These are phyloP conservation scores for Tricholoma sp. DNA, from an alignment of 768 basidiomycete species.

Conservation along the genomic window DNA sequence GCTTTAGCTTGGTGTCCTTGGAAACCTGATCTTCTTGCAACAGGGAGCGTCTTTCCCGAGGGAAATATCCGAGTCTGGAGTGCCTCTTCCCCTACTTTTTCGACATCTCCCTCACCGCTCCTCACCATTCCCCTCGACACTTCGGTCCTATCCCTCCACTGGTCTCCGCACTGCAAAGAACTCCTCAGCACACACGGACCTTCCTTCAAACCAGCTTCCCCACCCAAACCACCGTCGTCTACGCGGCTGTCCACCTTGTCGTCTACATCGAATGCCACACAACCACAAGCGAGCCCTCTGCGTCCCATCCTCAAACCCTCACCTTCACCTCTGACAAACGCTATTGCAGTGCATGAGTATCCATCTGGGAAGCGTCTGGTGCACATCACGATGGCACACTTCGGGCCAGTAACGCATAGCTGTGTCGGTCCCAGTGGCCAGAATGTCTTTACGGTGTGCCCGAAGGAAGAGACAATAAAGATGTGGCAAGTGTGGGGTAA, in stretches of 20 bases:
- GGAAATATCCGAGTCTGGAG: slow-evolving; percentile 70
- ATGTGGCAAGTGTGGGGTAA: slow-evolving; percentile 69
- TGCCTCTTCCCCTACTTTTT: slow-evolving; percentile 29
- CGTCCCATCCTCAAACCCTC: slow-evolving; percentile 38
- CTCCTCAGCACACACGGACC: slow-evolving; percentile 85
- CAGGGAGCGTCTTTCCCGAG: slow-evolving; percentile 74
- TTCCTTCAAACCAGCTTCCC: slow-evolving; percentile 47
- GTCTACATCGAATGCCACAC: slow-evolving; percentile 5
- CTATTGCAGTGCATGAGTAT: slow-evolving; percentile 70
- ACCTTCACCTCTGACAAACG: slow-evolving; percentile 54
- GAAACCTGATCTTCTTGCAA: slow-evolving; percentile 71
- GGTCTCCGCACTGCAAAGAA: slow-evolving; percentile 84
- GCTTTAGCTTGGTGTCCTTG: slow-evolving; percentile 87
- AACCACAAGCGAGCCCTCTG: slow-evolving; percentile 18
- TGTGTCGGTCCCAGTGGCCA: slow-evolving; percentile 62
- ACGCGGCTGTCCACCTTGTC: neutral
- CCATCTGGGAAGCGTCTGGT: slow-evolving; percentile 51
- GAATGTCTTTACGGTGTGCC: slow-evolving; percentile 58
- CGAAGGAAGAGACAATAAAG: slow-evolving; percentile 63
- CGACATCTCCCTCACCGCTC: slow-evolving; percentile 29
- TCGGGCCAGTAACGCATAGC: slow-evolving; percentile 50
- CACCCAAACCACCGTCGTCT: slow-evolving; percentile 14
- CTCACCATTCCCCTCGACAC: slow-evolving; percentile 77
- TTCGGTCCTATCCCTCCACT: slow-evolving; percentile 60
- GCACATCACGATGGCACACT: slow-evolving; percentile 53